These are phyloP conservation scores for Plasmodium vivax DNA, from an alignment of 169 alveolate genomes.

Conservation along the genomic window DNA sequence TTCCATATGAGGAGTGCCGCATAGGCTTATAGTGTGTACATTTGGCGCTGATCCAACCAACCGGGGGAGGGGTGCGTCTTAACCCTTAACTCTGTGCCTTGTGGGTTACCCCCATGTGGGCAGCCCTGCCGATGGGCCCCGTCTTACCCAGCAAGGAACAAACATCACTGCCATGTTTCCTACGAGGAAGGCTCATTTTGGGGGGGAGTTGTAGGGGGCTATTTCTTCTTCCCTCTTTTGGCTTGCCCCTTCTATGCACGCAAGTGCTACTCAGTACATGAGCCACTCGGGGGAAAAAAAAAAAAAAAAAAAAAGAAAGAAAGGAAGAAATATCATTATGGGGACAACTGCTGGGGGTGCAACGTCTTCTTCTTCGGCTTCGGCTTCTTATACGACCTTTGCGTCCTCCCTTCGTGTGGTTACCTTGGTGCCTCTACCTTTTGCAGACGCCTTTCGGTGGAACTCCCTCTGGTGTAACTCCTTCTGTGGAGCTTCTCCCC, in stretches of 20 bases:
- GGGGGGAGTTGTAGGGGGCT: too few relatives aligned
- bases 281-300: neutral
- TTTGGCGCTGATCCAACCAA: neutral
- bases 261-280: neutral
- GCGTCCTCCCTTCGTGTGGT: neutral
- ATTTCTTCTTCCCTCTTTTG: neutral
- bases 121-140: neutral
- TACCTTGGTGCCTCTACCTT: neutral
- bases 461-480: neutral
- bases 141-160: neutral
- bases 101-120: neutral
- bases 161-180: neutral
- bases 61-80: neutral
- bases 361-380: neutral
- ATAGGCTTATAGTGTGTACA: neutral
- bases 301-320: neutral
- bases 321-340: neutral
- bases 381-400: too few relatives aligned
- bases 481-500: too few relatives aligned
- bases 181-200: neutral
- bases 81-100: neutral
- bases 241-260: constrained; percentile 6
- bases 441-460: neutral
- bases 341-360: neutral
- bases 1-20: neutral